A percentile compares a stretch with the other conserved stretches of the same genome.
Evolutionary conservation across 345 rosid species (phyloP).

Genomic region (Lepidium didymum): DNA sequence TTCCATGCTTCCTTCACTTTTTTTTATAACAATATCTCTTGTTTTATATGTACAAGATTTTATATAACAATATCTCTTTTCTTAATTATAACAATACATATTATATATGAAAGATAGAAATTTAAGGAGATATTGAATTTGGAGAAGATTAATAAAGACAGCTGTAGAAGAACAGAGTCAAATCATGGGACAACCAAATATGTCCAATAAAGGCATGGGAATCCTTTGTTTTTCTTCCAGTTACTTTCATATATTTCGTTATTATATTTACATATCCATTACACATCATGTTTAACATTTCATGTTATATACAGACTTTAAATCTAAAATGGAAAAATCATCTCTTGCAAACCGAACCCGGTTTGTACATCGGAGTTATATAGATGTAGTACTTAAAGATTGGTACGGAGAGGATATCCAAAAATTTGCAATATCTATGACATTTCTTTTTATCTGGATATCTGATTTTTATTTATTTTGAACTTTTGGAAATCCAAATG

Average conservation of each 20-base stretch:
- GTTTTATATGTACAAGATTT: neutral
- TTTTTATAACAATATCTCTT: neutral
- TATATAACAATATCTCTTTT: neutral
- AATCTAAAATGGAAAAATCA: neutral
- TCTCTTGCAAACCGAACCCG: neutral
- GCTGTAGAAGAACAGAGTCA: conserved; percentile 31
- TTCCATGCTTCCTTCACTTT: neutral
- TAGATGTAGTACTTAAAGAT: no score
- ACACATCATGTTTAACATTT: neutral
- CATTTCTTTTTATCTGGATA: no score
- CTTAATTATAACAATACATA: no score
- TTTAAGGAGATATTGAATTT: neutral
- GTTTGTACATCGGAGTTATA: neutral
- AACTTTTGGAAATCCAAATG: no score
- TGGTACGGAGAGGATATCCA: no score
- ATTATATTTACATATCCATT: neutral
- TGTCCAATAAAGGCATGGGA: conserved; percentile 35
- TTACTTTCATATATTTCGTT: neutral
- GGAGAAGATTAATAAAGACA: conserved; percentile 5
- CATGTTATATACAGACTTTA: neutral
- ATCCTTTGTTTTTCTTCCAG: conserved; percentile 21
- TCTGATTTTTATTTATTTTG: no score
- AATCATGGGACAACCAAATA: conserved; percentile 44
- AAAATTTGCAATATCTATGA: no score
- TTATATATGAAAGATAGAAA: neutral